These are phyloP conservation scores for Gamsiella multidivaricata DNA, from an alignment of 192 early-diverging fungal species.

Conservation along the genomic window DNA sequence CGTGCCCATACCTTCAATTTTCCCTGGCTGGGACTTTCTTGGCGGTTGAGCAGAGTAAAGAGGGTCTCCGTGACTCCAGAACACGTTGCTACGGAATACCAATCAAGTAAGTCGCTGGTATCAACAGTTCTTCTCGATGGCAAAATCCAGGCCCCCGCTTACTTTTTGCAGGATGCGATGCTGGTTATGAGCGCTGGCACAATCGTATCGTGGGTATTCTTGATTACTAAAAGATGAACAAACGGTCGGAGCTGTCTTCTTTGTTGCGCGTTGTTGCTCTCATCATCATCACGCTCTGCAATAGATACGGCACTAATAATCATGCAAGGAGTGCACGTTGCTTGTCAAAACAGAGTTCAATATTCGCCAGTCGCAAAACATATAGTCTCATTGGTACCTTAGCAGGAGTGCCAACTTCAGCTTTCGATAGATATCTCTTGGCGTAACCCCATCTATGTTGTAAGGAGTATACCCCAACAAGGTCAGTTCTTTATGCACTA, in stretches of 20 bases:
- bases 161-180: slow-evolving; percentile 21
- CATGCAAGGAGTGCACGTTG: neutral
- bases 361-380: too few species aligned
- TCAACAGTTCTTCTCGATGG: neutral
- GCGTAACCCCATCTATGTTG: slow-evolving; percentile 10
- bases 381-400: too few species aligned
- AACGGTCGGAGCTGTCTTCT: neutral
- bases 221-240: slow-evolving; percentile 28
- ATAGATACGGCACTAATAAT: slow-evolving; percentile 37
- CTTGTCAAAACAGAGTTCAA: too few species aligned
- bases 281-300: neutral
- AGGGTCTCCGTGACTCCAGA: slow-evolving; percentile 28
- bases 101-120: neutral
- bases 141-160: neutral
- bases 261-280: neutral
- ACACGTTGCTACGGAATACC: neutral
- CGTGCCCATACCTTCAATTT: slow-evolving; percentile 9
- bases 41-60: slow-evolving; percentile 9
- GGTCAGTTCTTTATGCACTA: too few species aligned
- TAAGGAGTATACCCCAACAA: neutral
- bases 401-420: slow-evolving; percentile 44
- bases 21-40: neutral
- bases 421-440: slow-evolving; percentile 22
- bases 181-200: slow-evolving; percentile 20
- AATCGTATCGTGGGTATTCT: slow-evolving; percentile 23